Conservation (phyloP, 129 eudicot species). For the Artemisia tridentata region DNA sequence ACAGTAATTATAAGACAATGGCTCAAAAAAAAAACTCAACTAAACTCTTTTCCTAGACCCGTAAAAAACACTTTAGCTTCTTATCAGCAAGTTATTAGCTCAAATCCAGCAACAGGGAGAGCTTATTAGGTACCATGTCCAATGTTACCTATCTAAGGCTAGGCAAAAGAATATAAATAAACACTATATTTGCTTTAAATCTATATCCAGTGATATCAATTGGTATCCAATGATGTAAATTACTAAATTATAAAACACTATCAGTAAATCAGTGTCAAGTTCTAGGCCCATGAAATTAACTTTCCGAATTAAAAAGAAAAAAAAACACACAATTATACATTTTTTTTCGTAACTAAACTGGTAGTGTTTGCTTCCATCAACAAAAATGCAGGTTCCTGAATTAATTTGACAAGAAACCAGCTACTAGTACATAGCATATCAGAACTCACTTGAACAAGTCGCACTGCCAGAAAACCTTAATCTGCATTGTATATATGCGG, state of each 20-base stretch:
- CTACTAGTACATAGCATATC: constrained; percentile 4
- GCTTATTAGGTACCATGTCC: not conserved
- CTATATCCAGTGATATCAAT: not conserved
- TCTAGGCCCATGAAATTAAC: not conserved
- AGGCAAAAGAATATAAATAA: not conserved
- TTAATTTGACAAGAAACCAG: constrained; percentile 1
- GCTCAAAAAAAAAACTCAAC: too few relatives aligned
- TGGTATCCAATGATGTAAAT: not conserved
- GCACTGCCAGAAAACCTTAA: not conserved
- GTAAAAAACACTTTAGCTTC: too few relatives aligned
- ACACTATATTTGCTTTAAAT: not conserved
- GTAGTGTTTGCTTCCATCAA: not conserved
- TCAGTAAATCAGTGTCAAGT: not conserved
- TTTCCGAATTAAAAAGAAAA: not conserved
- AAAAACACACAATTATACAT: not conserved
- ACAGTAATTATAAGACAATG: too few relatives aligned
- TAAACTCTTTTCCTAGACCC: too few relatives aligned
- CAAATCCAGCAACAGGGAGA: too few relatives aligned
- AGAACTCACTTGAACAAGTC: not conserved
- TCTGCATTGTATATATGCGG: constrained; percentile 9
- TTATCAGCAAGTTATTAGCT: too few relatives aligned
- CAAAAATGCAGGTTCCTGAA: not conserved
- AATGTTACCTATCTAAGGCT: not conserved
- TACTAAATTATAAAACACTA: not conserved
- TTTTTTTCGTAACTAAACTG: not conserved